Base-by-base conservation (phyloP, 2,329 filamentous ascomycete species). In the Aureobasidium sp. region DNA sequence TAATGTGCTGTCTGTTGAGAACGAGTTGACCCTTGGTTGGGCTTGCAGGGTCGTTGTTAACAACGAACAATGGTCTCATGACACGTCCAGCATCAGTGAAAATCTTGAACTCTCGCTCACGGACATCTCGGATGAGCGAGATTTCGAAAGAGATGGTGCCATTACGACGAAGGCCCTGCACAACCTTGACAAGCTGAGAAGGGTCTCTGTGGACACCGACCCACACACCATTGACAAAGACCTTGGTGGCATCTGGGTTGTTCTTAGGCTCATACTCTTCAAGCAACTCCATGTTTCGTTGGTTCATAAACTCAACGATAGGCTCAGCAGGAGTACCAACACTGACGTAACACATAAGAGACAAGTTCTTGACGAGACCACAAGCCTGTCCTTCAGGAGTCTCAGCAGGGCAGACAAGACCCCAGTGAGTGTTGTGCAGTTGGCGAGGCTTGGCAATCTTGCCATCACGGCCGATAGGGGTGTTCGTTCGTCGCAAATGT, bases 351-450 rank as follows among this genome's bases (percentile, higher is more conserved):
- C 94, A 97, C 93, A 99, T 97, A 58, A 99, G 81, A 6, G 94
- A 92, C 72, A 99, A 72, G 71, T 99, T 99, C 81, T 99, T 99
- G 75, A 99, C 94, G 66, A 99, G 80, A 77, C 94, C 94, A 79
- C 94, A 99, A 76, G 94, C 94, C 75, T 99, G 94, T 66, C 94
- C 94, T 83, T 99, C 94, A 29, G 94, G 94, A 16, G 94, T 99
- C 74, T 99, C 94, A 34, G 94, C 93, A 34, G 94, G 94, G 74
- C 94, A 99, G 21, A 99, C 93, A 68, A 97, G 79, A 65, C 94
- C 94, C 94, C 94, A 99, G 73, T 99, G 94, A 7, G 93, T 97
- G 75, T 97, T 97, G 80, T 99, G 94, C 66, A 99, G 82, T 77
- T 99, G 95, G 63, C 94, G 89, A 42, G 94, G 94, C 76, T 99